phyloP scores from a whole-genome alignment of 2,329 filamentous ascomycete genomes.

The Cercospora sp. region DNA sequence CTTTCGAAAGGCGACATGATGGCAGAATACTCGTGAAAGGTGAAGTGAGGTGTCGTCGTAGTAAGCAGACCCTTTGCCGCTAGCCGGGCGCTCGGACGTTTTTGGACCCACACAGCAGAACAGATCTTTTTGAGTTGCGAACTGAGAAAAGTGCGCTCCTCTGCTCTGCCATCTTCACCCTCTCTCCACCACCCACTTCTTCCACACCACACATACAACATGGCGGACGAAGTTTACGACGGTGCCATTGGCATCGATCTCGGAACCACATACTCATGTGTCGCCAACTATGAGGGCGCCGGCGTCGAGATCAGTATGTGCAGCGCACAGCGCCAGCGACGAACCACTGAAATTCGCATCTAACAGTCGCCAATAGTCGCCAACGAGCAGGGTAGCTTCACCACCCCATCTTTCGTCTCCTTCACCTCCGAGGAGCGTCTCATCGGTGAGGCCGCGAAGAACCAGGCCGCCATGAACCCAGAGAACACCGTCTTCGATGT shows the following conservation, averaged over 20 bases:
- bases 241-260: conserved; percentile 99
- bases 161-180: conserved; percentile 6
- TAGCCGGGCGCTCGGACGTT: conserved; percentile 5
- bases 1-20: too few species aligned
- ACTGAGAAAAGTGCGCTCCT: conserved; percentile 8
- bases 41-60: conserved; percentile 2
- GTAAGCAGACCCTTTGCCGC: conserved; percentile 4
- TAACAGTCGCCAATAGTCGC: conserved; percentile 56
- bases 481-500: conserved; percentile 98
- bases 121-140: conserved; percentile 11
- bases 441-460: conserved; percentile 99
- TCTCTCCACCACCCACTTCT: conserved; percentile 13
- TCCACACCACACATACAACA: conserved; percentile 51
- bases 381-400: conserved; percentile 99
- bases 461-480: conserved; percentile 99
- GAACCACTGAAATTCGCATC: conserved; percentile 7
- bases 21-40: too few species aligned
- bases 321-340: neutral
- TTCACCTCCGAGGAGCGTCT: conserved; percentile 98
- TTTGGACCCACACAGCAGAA: conserved; percentile 5
- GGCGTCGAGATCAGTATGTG: conserved; percentile 92
- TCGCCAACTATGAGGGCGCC: conserved; percentile 98
- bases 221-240: conserved; percentile 98
- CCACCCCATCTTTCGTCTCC: conserved; percentile 97
- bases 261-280: conserved; percentile 99